Percentiles rank a stretch among this genome's conserved stretches.
These are phyloP conservation scores for Fragaria ananassa DNA, from an alignment of 306 rosid genomes.

Conservation along the genomic window DNA sequence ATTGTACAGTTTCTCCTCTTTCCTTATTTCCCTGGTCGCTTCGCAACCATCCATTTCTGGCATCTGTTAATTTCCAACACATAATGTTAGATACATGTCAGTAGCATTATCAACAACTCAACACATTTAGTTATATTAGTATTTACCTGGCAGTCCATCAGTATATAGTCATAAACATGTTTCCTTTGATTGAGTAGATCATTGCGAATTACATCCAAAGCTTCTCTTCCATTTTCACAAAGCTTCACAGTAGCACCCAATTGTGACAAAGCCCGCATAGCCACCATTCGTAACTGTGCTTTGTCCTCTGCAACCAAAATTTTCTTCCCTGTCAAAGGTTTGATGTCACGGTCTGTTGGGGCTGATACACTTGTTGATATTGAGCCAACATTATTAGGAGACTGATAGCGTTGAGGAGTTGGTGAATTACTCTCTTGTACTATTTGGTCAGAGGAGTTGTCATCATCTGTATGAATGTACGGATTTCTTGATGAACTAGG, in stretches of 20 bases:
- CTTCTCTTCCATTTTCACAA: constrained; percentile 61
- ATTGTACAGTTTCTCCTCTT: constrained; percentile 40
- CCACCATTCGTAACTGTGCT: constrained; percentile 27
- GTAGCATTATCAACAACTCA: background rate
- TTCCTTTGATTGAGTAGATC: constrained; percentile 26
- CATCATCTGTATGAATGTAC: background rate
- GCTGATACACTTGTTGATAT: constrained; percentile 12
- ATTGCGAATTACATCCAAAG: constrained; percentile 35
- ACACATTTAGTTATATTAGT: background rate
- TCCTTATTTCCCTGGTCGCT: constrained; percentile 55
- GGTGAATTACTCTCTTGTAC: background rate
- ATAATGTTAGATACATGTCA: background rate
- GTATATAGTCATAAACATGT: constrained; percentile 49
- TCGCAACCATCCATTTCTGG: constrained; percentile 62
- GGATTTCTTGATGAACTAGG: constrained; percentile 6
- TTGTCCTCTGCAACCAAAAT: constrained; percentile 63
- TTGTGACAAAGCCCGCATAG: constrained; percentile 17
- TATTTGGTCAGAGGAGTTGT: background rate
- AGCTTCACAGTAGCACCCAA: constrained; percentile 53
- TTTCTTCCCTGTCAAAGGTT: constrained; percentile 50
- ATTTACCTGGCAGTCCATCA: constrained; percentile 81
- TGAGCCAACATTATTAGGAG: background rate
- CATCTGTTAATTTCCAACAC: constrained; percentile 42
- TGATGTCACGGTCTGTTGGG: background rate
- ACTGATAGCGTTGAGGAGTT: background rate